Base-by-base conservation (phyloP, 371 early-diverging fungal species). In the Mucor irregularis region DNA sequence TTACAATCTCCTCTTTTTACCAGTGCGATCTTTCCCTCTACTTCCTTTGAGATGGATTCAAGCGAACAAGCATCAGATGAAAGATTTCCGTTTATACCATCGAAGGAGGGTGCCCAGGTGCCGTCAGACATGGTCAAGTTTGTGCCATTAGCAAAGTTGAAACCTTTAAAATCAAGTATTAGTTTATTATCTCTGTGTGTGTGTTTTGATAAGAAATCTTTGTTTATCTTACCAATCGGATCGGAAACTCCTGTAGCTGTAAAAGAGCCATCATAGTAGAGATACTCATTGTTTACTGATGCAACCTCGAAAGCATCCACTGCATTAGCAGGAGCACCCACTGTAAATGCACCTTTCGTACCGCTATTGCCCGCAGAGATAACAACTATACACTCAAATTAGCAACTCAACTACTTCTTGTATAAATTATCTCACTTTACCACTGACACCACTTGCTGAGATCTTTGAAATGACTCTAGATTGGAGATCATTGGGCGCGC, bases 321-420 rank as follows among this genome's bases (percentile, higher is more conserved):
- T 2, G 78, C 71, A 24, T 78, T 73, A 24, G 69, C 74, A 4
- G 89, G 88, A 0, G 10, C 64, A 58, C 2, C 65, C 58, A 14
- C 69, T 54, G 47, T 55, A 75, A 33, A 49, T 10, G 76, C 45
- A 2, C 90, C 89, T 9, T 66, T 34, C 9, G 16, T 25, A 4
- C 86, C 88, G 17, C 67, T 57, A 57, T 89, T 89, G 2, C 86
- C 86, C 13, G 68, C 68, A 8, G 87, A 73, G 2, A 73, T 61
- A 11, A 84, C 74, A 6, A 86, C 81, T 39, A 78, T 16, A n/a
- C n/a, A n/a, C n/a, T n/a, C n/a, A n/a, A n/a, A n/a, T 19, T 21
- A 14, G 22, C 17, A 5, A 39, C 8, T 13, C 43, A 21, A 39
- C 3, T 19, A 13, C 3, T 34, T 34, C 5, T 17, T 38, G 3